Evolutionary conservation across 495 filamentous ascomycete species (phyloP).

Genomic region (Hypomontagnella monticulosa): DNA sequence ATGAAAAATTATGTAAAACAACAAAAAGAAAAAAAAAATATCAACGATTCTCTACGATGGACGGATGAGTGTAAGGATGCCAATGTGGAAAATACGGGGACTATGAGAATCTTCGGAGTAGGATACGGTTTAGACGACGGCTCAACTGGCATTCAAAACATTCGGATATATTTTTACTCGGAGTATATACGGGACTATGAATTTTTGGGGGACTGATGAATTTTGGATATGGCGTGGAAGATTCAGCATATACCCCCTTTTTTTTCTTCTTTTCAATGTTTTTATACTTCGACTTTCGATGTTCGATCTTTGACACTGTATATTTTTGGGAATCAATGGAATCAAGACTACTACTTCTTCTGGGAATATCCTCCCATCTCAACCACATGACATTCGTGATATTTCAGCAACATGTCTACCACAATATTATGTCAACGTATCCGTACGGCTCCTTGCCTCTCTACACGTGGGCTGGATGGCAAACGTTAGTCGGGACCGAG

Average conservation of each 20-base stretch:
- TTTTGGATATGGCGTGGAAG: slow-evolving; percentile 39
- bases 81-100: slow-evolving; percentile 20
- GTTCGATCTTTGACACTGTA: slow-evolving; percentile 30
- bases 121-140: slow-evolving; percentile 36
- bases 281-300: slow-evolving; percentile 25
- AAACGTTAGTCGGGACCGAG: slow-evolving; percentile 28
- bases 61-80: slow-evolving; percentile 31
- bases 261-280: slow-evolving; percentile 33
- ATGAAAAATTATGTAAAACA: slow-evolving; percentile 30
- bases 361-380: neutral
- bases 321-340: slow-evolving; percentile 32
- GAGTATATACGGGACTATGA: slow-evolving; percentile 43
- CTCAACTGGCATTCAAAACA: slow-evolving; percentile 39
- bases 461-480: neutral
- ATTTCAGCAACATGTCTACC: slow-evolving; percentile 1
- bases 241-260: slow-evolving; percentile 45
- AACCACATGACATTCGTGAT: slow-evolving; percentile 3
- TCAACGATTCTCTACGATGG: slow-evolving; percentile 24
- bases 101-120: slow-evolving; percentile 24
- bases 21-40: slow-evolving; percentile 20
- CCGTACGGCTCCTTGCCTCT: neutral
- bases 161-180: slow-evolving; percentile 33
- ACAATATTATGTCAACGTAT: slow-evolving; percentile 3
- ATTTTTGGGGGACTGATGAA: slow-evolving; percentile 23
- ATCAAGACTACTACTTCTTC: slow-evolving; percentile 16